These are phyloP conservation scores for Zasmidium angulare DNA, from an alignment of 2,329 filamentous ascomycete genomes.

Conservation along the genomic window DNA sequence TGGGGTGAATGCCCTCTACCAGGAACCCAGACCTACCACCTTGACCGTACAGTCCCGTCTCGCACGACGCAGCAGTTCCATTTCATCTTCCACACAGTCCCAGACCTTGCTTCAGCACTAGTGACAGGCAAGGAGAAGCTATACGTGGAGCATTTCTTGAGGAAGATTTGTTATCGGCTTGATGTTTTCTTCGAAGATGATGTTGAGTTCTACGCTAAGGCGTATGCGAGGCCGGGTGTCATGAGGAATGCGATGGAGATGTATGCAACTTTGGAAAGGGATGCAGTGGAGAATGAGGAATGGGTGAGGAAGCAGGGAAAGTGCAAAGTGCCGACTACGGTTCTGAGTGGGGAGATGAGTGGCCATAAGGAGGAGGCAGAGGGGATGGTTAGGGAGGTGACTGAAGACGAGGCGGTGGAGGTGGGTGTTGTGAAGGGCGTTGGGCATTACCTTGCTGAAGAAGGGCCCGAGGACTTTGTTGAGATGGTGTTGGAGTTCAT, in stretches of 20 bases:
- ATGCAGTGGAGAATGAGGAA: slow-evolving; percentile 25
- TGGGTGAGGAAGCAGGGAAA: slow-evolving; percentile 18
- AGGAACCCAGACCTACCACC: slow-evolving; percentile 32
- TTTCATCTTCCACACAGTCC: slow-evolving; percentile 44
- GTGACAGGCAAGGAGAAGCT: slow-evolving; percentile 41
- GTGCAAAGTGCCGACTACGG: slow-evolving; percentile 4
- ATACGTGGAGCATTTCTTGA: slow-evolving; percentile 48
- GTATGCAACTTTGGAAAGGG: slow-evolving; percentile 38
- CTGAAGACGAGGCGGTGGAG: background rate
- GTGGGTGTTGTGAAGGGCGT: slow-evolving; percentile 14
- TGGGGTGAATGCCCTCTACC: slow-evolving; percentile 47
- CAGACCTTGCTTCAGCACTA: slow-evolving; percentile 42
- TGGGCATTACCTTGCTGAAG: slow-evolving; percentile 42
- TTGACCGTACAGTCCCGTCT: slow-evolving; percentile 15
- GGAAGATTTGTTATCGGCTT: slow-evolving; percentile 39
- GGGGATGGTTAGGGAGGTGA: background rate
- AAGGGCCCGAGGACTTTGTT: slow-evolving; percentile 42
- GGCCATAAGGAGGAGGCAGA: background rate
- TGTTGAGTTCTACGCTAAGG: slow-evolving; percentile 40
- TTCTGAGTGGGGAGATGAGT: slow-evolving; percentile 2
- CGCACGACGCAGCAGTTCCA: slow-evolving; percentile 37
- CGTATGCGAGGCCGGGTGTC: slow-evolving; percentile 37
- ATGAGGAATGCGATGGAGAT: slow-evolving; percentile 34
- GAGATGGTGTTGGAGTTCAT: slow-evolving; percentile 28
- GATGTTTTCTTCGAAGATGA: slow-evolving; percentile 38